These are phyloP conservation scores for Sambucus nigra DNA, from an alignment of 129 eudicot species.

Conservation along the genomic window DNA sequence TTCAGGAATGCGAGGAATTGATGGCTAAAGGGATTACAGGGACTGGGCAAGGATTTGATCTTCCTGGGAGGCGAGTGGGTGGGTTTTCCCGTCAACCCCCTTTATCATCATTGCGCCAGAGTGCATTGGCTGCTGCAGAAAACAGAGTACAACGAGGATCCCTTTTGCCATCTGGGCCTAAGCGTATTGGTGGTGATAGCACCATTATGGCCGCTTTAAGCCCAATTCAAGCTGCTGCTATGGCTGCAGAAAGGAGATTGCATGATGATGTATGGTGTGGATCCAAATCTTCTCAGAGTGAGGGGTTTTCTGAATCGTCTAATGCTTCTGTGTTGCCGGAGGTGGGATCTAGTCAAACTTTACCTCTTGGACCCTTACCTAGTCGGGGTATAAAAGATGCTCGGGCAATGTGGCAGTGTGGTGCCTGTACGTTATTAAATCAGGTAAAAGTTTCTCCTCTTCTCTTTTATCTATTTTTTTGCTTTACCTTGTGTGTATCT, in stretches of 20 bases:
- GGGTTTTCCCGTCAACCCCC: conserved; percentile 79
- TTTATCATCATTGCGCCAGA: conserved; percentile 56
- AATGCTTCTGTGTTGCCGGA: conserved; percentile 10
- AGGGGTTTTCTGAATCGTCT: conserved; percentile 31
- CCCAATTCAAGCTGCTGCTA: conserved; percentile 92
- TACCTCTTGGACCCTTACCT: conserved; percentile 10
- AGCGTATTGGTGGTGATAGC: conserved; percentile 77
- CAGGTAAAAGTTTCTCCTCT: conserved; percentile 28
- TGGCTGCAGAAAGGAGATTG: conserved; percentile 95
- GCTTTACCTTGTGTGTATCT: no score
- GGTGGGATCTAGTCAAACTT: conserved; percentile 9
- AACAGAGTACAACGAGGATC: conserved; percentile 38
- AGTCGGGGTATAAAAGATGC: conserved; percentile 16
- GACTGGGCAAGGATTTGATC: conserved; percentile 76
- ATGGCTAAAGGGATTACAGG: conserved; percentile 80
- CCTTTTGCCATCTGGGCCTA: conserved; percentile 64
- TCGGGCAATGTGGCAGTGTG: conserved; percentile 53
- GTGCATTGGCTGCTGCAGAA: conserved; percentile 70
- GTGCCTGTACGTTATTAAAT: conserved; percentile 62
- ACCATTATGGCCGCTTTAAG: conserved; percentile 50
- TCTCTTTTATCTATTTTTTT: no score
- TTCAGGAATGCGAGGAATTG: conserved; percentile 78
- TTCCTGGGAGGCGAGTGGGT: conserved; percentile 74
- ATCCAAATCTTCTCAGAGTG: conserved; percentile 30
- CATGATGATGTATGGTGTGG: conserved; percentile 92